Evolutionary conservation across 441 rosid genomes (phyloP).

Genomic region (Lepidium campestre): DNA sequence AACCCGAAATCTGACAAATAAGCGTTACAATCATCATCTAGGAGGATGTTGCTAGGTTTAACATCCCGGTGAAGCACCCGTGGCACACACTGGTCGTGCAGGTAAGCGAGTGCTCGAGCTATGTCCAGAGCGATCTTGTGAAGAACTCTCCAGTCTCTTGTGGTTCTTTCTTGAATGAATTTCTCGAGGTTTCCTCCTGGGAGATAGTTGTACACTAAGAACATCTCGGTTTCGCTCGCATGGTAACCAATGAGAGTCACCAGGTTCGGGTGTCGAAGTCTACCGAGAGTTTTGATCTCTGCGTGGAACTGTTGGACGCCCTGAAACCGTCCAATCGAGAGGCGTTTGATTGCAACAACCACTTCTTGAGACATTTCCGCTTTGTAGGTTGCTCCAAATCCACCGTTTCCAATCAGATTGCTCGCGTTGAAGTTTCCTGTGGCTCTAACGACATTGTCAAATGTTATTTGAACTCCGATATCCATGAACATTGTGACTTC

Average conservation of each 20-base stretch:
- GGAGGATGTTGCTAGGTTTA: slow-evolving; percentile 82
- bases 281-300: slow-evolving; percentile 78
- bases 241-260: slow-evolving; percentile 91
- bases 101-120: slow-evolving; percentile 80
- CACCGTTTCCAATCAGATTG: slow-evolving; percentile 83
- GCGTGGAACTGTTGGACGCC: slow-evolving; percentile 83
- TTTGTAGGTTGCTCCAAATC: slow-evolving; percentile 84
- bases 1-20: slow-evolving; percentile 85
- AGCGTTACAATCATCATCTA: slow-evolving; percentile 74
- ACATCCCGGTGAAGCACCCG: slow-evolving; percentile 90
- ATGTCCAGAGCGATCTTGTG: slow-evolving; percentile 85
- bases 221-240: slow-evolving; percentile 86
- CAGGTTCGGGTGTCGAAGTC: slow-evolving; percentile 69
- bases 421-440: slow-evolving; percentile 75
- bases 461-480: slow-evolving; percentile 62
- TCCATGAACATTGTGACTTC: slow-evolving; percentile 69
- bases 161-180: slow-evolving; percentile 78
- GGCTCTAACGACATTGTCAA: slow-evolving; percentile 72
- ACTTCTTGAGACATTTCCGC: slow-evolving; percentile 71
- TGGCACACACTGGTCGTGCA: slow-evolving; percentile 82
- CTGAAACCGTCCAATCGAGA: slow-evolving; percentile 76
- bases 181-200: slow-evolving; percentile 86
- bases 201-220: slow-evolving; percentile 81
- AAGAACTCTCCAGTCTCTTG: slow-evolving; percentile 60
- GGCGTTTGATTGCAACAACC: slow-evolving; percentile 77